These are phyloP conservation scores for Amauroascus niger DNA, from an alignment of 2,329 filamentous ascomycete species.

Conservation along the genomic window DNA sequence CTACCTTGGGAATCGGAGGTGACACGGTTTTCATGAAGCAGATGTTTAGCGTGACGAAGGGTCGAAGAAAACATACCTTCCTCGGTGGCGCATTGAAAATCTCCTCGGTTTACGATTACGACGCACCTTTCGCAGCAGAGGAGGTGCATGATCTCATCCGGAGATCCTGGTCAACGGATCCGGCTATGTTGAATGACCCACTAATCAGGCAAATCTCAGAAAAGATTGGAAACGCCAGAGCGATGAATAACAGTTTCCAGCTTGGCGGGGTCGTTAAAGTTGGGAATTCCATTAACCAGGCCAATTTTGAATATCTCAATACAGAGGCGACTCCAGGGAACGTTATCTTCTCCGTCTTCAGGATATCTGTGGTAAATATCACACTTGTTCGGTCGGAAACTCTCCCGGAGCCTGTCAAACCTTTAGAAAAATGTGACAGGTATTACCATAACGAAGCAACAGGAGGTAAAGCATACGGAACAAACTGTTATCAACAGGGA, in stretches of 20 bases:
- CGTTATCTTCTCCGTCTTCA: conserved; percentile 10
- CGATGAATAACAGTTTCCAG: conserved; percentile 11
- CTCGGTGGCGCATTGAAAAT: conserved; percentile 9
- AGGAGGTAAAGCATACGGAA: conserved; percentile 11
- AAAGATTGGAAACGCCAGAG: conserved; percentile 6
- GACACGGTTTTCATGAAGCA: conserved; percentile 14
- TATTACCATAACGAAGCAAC: conserved; percentile 13
- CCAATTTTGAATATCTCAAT: conserved; percentile 14
- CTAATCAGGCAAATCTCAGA: conserved; percentile 10
- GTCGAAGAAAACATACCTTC: conserved; percentile 12
- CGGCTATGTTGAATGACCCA: conserved; percentile 6
- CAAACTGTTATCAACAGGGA: conserved; percentile 8
- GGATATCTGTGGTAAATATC: conserved; percentile 14
- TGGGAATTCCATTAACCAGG: conserved; percentile 10
- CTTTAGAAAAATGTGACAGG: conserved; percentile 9
- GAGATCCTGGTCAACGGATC: conserved; percentile 13
- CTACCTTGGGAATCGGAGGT: conserved; percentile 9
- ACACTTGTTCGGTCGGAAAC: conserved; percentile 14
- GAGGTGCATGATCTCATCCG: conserved; percentile 13
- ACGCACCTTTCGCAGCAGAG: conserved; percentile 8
- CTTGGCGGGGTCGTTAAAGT: conserved; percentile 4
- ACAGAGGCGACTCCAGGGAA: neutral
- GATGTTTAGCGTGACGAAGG: conserved; percentile 14
- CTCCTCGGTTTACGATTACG: conserved; percentile 11
- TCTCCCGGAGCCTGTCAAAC: conserved; percentile 13